Percentiles rank a stretch among this genome's conserved stretches.
phyloP scores from a whole-genome alignment of 1,139 yeast species.

The Candida smagusa region DNA sequence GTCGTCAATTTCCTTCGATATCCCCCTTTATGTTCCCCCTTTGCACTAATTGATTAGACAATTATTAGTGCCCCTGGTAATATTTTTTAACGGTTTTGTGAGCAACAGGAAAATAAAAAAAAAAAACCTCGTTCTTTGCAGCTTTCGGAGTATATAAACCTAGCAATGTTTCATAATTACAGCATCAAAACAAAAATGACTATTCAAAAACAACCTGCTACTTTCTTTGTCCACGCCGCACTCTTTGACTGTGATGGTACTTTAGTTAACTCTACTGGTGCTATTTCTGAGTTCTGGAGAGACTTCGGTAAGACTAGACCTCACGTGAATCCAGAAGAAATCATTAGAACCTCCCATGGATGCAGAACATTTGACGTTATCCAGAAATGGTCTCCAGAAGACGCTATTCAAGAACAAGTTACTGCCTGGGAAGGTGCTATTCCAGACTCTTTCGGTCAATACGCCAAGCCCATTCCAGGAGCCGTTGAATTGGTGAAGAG shows the following conservation, averaged over 20 bases:
- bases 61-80: too few species aligned
- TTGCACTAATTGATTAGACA: too few species aligned
- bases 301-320: constrained; percentile 68
- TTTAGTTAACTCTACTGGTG: constrained; percentile 75
- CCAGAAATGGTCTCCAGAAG: constrained; percentile 71
- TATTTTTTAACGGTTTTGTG: too few species aligned
- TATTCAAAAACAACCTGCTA: constrained; percentile 41
- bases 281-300: constrained; percentile 80
- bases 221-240: constrained; percentile 46
- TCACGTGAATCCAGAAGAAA: constrained; percentile 65
- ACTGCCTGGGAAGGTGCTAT: constrained; percentile 68
- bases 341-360: constrained; percentile 76
- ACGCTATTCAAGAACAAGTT: constrained; percentile 64
- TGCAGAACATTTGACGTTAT: constrained; percentile 79
- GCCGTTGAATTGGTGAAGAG: constrained; percentile 61
- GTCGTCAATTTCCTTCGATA: too few species aligned
- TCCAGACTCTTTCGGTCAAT: constrained; percentile 68
- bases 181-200: constrained; percentile 17
- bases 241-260: constrained; percentile 87
- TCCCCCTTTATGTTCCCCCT: too few species aligned
- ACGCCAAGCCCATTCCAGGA: constrained; percentile 74
- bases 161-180: too few species aligned
- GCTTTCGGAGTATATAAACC: too few species aligned
- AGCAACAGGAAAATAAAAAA: too few species aligned
- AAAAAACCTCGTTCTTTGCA: too few species aligned